Base-by-base conservation (phyloP, 176 grass and related monocot species). In the Ensete ventricosum region DNA sequence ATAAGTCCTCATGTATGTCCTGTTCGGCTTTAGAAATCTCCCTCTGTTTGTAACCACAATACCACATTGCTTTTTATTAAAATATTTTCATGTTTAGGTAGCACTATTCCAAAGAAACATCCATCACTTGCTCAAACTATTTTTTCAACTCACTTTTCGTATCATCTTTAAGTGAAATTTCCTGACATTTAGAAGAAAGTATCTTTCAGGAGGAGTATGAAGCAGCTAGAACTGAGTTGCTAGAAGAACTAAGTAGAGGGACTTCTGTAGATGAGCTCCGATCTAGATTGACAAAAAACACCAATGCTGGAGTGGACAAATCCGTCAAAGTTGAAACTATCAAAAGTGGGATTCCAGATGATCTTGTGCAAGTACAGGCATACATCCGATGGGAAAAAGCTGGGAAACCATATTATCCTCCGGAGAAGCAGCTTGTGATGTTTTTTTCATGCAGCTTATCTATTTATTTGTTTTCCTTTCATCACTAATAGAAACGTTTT, bases 311-410 rank as follows among this genome's bases (percentile, higher is more conserved):
- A 82, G 82, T 76, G 71, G 78, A 73, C 78, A 67, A 78, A 67
- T 48, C 64, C 29, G 67, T 68, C 59, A 78, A 50, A 77, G 81
- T 77, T 73, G 55, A 75, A 82, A 78, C 13, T 22, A 54, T 20
- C 16, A 48, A 20, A 65, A 63, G 52, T 80, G 82, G 82, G 83
- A 22, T 93, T 71, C 88, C 93, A 54, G 81, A 85, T 65, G 88
- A 93, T 7, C 83, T 90, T 81, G 89, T 96, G 66, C 93, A 92
- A 82, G 87, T 92, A 25, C 93, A 92, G 62, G 76, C 93, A 72
- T 96, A 84, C 80, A 86, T 96, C 72, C 86, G 93, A 79, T 96
- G 93, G 93, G 93, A 96, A 63, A 86, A 88, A 80, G 93, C 89
- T 19, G 93, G 93, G 72, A 96, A 92, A 79, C 93, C 93, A 86